Evolutionary conservation across 495 filamentous ascomycete species (phyloP).

Genomic region (Penicillium verhagenii): DNA sequence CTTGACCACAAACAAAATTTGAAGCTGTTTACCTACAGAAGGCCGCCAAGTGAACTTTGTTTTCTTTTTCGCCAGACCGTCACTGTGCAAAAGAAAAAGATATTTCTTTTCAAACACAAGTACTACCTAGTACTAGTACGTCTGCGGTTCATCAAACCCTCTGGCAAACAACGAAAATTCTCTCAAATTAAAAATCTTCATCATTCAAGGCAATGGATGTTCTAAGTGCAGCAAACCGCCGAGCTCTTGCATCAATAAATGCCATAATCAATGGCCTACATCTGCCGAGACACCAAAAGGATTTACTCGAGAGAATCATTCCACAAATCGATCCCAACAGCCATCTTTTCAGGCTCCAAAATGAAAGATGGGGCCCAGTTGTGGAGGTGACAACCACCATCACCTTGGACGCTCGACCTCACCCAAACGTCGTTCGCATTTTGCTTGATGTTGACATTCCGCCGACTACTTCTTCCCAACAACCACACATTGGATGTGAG

Average conservation of each 20-base stretch:
- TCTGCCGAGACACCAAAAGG: neutral
- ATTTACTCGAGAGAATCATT: neutral
- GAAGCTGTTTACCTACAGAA: too few relatives aligned
- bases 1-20: too few relatives aligned
- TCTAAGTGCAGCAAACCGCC: neutral
- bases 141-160: too few relatives aligned
- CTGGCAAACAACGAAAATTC: too few relatives aligned
- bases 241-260: neutral
- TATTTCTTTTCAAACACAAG: too few relatives aligned
- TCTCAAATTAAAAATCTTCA: too few relatives aligned
- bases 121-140: too few relatives aligned
- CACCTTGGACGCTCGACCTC: neutral
- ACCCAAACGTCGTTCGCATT: neutral
- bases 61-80: too few relatives aligned
- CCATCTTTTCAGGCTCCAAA: neutral
- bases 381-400: neutral
- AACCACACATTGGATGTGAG: neutral
- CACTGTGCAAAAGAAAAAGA: too few relatives aligned
- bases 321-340: neutral
- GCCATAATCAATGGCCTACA: neutral
- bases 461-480: neutral
- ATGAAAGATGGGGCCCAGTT: neutral
- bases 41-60: too few relatives aligned
- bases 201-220: neutral
- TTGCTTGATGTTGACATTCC: neutral